Percentiles rank a stretch among this genome's conserved stretches.
Conservation (phyloP, 495 filamentous ascomycete species). For the Pyrenula massariospora region DNA sequence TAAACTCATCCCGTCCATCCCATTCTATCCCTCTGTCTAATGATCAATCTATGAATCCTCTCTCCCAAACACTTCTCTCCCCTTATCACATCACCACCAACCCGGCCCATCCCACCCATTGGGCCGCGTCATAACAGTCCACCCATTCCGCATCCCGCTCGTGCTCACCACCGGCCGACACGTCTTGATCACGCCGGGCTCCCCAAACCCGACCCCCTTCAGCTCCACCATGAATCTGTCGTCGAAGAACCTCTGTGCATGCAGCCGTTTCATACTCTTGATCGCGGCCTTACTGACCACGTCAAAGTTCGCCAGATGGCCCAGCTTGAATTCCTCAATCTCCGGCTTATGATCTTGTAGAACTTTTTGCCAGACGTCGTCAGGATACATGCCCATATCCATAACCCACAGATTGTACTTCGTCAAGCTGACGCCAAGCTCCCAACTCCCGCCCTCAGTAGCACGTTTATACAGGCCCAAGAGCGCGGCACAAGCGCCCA, state of each 20-base stretch:
- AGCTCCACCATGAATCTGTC: neutral
- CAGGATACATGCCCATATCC: conserved; percentile 46
- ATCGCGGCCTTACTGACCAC: conserved; percentile 56
- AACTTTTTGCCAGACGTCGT: conserved; percentile 42
- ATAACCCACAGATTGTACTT: conserved; percentile 64
- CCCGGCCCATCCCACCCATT: neutral
- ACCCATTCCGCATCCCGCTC: neutral
- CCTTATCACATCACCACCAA: neutral
- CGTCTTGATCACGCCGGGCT: neutral
- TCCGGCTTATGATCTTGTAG: conserved; percentile 38
- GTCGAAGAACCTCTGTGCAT: neutral
- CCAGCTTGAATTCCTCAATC: conserved; percentile 43
- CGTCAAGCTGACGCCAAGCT: conserved; percentile 48
- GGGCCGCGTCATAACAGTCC: neutral
- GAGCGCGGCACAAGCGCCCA: conserved; percentile 54
- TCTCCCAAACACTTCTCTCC: too few relatives aligned
- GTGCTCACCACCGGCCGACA: neutral
- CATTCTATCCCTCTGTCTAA: too few relatives aligned
- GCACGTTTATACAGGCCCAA: conserved; percentile 51
- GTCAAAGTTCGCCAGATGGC: conserved; percentile 62
- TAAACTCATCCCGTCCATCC: too few relatives aligned
- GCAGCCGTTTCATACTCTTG: conserved; percentile 39
- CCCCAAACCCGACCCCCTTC: neutral
- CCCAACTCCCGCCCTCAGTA: conserved; percentile 50
- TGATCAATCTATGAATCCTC: too few relatives aligned